Conservation (phyloP, 768 basidiomycete species). For the Lentinula guzmanii region DNA sequence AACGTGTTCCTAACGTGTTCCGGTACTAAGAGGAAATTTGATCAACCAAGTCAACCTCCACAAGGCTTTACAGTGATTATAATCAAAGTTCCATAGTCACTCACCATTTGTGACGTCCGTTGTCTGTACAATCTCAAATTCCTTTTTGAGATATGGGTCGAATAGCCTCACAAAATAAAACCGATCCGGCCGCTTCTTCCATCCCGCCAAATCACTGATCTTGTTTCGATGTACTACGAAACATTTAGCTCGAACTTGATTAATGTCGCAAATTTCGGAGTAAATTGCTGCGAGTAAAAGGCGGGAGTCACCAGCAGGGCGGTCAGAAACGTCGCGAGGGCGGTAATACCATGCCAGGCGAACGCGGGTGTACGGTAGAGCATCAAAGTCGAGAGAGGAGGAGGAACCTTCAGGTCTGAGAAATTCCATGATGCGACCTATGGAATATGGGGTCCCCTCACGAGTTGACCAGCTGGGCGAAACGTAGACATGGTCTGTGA, state of each 20-base stretch:
- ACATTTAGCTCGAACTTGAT: conserved; percentile 89
- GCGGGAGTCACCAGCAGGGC: conserved; percentile 85
- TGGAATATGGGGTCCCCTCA: conserved; percentile 92
- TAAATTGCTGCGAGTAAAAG: conserved; percentile 93
- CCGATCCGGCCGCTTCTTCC: conserved; percentile 91
- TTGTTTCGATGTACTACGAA: conserved; percentile 94
- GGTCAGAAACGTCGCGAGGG: conserved; percentile 91
- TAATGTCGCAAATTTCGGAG: conserved; percentile 93
- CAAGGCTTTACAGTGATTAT: neutral
- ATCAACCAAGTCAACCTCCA: neutral
- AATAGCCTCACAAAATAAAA: conserved; percentile 97
- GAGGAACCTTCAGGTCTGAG: conserved; percentile 67
- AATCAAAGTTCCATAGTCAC: conserved; percentile 25
- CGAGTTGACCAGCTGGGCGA: conserved; percentile 89
- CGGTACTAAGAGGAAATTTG: conserved; percentile 51
- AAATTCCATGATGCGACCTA: conserved; percentile 97
- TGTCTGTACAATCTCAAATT: conserved; percentile 92
- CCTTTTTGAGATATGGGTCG: conserved; percentile 96
- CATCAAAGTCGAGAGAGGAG: conserved; percentile 56
- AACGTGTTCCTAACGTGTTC: conserved; percentile 74
- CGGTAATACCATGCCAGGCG: conserved; percentile 96
- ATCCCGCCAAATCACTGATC: conserved; percentile 86
- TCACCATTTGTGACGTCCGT: conserved; percentile 84
- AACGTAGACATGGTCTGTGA: conserved; percentile 93
- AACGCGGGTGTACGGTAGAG: conserved; percentile 73